Percentiles rank a stretch among this genome's conserved stretches.
Conservation (phyloP, 805 yeast species). For the Yueomyces sinensis region DNA sequence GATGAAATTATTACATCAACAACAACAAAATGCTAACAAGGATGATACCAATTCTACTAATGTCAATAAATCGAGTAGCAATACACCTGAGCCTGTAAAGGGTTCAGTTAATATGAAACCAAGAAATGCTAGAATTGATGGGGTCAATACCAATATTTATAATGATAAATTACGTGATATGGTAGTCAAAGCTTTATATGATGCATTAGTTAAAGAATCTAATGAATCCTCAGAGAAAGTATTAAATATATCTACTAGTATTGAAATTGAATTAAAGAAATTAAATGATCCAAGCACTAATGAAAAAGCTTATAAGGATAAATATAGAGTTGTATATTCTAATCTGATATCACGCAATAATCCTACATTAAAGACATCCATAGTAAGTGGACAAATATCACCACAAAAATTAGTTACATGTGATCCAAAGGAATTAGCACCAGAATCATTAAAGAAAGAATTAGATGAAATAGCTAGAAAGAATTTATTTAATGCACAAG, state of each 20-base stretch:
- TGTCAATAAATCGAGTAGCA: not conserved
- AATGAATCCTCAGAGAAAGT: slow-evolving; percentile 46
- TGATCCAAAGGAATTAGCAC: slow-evolving; percentile 93
- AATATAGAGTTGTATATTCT: slow-evolving; percentile 74
- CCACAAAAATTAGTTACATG: slow-evolving; percentile 59
- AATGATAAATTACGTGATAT: slow-evolving; percentile 73
- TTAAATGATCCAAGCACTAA: slow-evolving; percentile 43
- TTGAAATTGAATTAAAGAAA: slow-evolving; percentile 60
- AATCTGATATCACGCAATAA: slow-evolving; percentile 82
- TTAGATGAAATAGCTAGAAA: slow-evolving; percentile 75
- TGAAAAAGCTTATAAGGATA: slow-evolving; percentile 52
- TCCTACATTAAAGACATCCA: slow-evolving; percentile 63
- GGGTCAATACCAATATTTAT: slow-evolving; percentile 55
- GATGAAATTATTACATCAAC: slow-evolving; percentile 3
- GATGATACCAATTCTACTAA: not conserved
- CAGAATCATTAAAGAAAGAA: slow-evolving; percentile 76
- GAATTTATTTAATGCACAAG: slow-evolving; percentile 92
- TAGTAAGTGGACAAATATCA: slow-evolving; percentile 52
- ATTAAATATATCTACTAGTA: slow-evolving; percentile 47
- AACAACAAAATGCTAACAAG: slow-evolving; percentile 1
- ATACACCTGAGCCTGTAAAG: too few relatives aligned
- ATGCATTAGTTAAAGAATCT: slow-evolving; percentile 79
- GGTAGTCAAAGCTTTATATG: slow-evolving; percentile 71
- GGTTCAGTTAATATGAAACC: slow-evolving; percentile 27
- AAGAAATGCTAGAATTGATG: slow-evolving; percentile 74